Percentiles rank a stretch among this genome's conserved stretches.
phyloP scores from a whole-genome alignment of 371 early-diverging fungal species.

The Encephalitozoon intestinalis region DNA sequence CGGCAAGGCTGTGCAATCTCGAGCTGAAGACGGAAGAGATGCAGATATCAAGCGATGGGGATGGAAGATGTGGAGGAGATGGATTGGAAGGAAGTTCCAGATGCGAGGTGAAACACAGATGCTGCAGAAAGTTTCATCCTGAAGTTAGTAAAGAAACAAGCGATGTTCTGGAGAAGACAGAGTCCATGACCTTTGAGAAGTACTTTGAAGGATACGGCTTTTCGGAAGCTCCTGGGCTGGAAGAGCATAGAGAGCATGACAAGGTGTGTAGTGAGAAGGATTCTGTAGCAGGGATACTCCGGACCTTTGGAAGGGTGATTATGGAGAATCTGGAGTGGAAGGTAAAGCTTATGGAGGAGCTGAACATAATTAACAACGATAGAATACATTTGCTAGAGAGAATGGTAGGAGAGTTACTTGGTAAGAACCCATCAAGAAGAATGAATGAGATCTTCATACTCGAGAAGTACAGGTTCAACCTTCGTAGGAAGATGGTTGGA shows the following conservation, averaged over 20 bases:
- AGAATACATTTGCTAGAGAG: slow-evolving; percentile 49
- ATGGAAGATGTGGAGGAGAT: background rate
- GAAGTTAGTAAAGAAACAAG: background rate
- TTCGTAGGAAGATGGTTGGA: slow-evolving; percentile 28
- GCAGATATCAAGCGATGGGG: background rate
- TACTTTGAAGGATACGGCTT: background rate
- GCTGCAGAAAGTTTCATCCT: background rate
- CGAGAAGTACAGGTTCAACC: slow-evolving; percentile 54
- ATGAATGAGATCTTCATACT: slow-evolving; percentile 44
- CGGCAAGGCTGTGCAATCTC: slow-evolving; percentile 60
- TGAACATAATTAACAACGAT: background rate
- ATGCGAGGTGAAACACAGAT: background rate
- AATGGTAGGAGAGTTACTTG: slow-evolving; percentile 30
- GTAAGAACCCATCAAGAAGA: slow-evolving; percentile 13
- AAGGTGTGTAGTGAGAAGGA: background rate
- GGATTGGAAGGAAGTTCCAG: background rate
- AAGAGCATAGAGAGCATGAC: background rate
- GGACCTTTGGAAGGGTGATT: background rate
- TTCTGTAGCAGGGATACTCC: background rate
- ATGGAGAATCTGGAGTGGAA: background rate
- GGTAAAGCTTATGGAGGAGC: slow-evolving; percentile 9
- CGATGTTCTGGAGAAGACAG: background rate
- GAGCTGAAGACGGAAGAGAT: slow-evolving; percentile 25
- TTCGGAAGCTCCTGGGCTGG: background rate
- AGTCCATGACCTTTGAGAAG: background rate